Conservation (phyloP, 2,329 filamentous ascomycete species). For the Ophiostoma populinum region DNA sequence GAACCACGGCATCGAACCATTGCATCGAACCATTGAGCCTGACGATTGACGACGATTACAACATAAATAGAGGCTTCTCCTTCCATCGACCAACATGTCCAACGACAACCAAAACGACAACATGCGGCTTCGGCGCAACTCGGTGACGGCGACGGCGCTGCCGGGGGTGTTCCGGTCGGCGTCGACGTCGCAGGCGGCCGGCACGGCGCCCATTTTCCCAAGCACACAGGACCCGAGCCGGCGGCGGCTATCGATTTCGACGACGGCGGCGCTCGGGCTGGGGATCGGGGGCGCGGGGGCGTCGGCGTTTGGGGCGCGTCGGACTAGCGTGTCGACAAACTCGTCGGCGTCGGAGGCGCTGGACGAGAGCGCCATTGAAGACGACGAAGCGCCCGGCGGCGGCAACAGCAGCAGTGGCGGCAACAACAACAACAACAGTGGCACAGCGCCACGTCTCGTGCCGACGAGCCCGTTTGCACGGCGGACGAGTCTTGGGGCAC, state of each 20-base stretch:
- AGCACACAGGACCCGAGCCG: constrained; percentile 37
- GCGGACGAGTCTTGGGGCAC: constrained; percentile 77
- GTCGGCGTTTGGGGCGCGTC: constrained; percentile 34
- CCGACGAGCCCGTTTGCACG: constrained; percentile 62
- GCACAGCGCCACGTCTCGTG: no score
- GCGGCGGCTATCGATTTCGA: constrained; percentile 52
- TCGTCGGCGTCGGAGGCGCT: constrained; percentile 28
- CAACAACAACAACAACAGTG: not conserved
- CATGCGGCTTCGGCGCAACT: constrained; percentile 29
- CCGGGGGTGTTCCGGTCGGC: constrained; percentile 42
- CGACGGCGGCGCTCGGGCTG: constrained; percentile 38
- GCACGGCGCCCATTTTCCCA: constrained; percentile 27
- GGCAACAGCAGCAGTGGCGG: constrained; percentile 22
- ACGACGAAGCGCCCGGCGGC: constrained; percentile 36
- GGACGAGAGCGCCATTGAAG: constrained; percentile 59
- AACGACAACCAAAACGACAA: constrained; percentile 14
- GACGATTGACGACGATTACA: no score
- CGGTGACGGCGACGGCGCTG: constrained; percentile 38
- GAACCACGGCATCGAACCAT: no score
- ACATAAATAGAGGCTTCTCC: no score
- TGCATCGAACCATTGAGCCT: no score
- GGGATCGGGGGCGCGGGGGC: constrained; percentile 18
- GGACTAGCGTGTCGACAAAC: constrained; percentile 53
- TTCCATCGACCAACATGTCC: constrained; percentile 16
- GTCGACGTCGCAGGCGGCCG: constrained; percentile 27